These are phyloP conservation scores for Rhizoctonia solani DNA, from an alignment of 1,284 basidiomycete genomes.

Conservation along the genomic window DNA sequence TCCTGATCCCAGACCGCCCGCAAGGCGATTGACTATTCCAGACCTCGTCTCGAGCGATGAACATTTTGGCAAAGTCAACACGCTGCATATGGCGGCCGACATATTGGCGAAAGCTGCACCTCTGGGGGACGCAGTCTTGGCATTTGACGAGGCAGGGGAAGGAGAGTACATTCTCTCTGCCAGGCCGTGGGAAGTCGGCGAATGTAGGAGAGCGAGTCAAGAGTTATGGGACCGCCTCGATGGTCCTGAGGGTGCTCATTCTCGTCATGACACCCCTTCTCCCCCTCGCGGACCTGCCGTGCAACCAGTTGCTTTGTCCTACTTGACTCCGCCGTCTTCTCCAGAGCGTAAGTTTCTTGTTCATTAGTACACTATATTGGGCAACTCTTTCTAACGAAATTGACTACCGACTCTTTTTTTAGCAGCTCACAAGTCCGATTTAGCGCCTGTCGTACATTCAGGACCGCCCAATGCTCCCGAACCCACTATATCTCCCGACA, in stretches of 20 bases:
- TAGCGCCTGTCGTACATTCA: no score
- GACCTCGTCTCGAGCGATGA: background rate
- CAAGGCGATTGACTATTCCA: conserved; percentile 15
- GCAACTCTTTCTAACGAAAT: no score
- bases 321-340: conserved; percentile 26
- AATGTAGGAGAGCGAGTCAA: background rate
- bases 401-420: no score
- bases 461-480: no score
- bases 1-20: no score
- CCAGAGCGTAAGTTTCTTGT: conserved; percentile 14
- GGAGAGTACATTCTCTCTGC: conserved; percentile 13
- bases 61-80: background rate
- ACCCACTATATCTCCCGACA: no score
- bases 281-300: background rate
- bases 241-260: background rate
- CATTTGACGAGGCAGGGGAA: background rate
- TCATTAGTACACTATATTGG: background rate
- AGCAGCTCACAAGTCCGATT: background rate
- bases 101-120: background rate
- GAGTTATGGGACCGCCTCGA: background rate
- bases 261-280: background rate
- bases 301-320: background rate
- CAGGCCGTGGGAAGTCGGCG: background rate
- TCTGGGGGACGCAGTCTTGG: background rate
- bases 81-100: background rate